These are phyloP conservation scores for Sclerotiophoma versabilis DNA, from an alignment of 2,329 filamentous ascomycete genomes.

Conservation along the genomic window DNA sequence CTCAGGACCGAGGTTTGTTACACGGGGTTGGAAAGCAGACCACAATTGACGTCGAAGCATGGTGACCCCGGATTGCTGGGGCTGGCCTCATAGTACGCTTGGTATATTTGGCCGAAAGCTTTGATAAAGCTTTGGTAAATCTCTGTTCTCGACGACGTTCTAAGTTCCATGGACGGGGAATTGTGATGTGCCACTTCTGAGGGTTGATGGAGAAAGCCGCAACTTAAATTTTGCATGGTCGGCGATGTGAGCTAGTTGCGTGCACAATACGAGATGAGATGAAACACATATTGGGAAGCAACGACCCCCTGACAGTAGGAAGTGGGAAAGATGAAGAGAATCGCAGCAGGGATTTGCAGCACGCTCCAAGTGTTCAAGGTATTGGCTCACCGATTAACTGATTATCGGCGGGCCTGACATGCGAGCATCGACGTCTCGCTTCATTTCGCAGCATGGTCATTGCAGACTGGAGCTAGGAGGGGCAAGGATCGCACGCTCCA, in stretches of 20 bases:
- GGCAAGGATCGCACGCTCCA: slow-evolving; percentile 8
- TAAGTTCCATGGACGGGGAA: background rate
- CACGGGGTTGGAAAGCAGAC: slow-evolving; percentile 4
- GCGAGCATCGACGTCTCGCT: slow-evolving; percentile 7
- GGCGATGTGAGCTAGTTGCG: slow-evolving; percentile 2
- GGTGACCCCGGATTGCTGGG: background rate
- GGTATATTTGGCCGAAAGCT: slow-evolving; percentile 6
- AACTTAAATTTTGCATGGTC: background rate
- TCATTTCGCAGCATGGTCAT: background rate
- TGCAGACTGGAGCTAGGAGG: slow-evolving; percentile 6
- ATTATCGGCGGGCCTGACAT: slow-evolving; percentile 4
- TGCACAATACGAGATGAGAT: slow-evolving; percentile 3
- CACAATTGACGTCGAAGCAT: slow-evolving; percentile 1
- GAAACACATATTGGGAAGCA: background rate
- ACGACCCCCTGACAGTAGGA: background rate
- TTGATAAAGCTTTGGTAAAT: background rate
- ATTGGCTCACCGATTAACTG: background rate
- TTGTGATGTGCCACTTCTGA: background rate
- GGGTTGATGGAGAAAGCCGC: background rate
- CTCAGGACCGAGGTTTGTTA: background rate
- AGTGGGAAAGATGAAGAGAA: slow-evolving; percentile 2
- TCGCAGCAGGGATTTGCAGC: slow-evolving; percentile 3
- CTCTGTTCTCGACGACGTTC: background rate
- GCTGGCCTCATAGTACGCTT: background rate
- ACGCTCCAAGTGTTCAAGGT: slow-evolving; percentile 12